Percentiles rank a stretch among this genome's conserved stretches.
Evolutionary conservation across 257 asterid species (phyloP).

Genomic region (Ocimum tenuiflorum): DNA sequence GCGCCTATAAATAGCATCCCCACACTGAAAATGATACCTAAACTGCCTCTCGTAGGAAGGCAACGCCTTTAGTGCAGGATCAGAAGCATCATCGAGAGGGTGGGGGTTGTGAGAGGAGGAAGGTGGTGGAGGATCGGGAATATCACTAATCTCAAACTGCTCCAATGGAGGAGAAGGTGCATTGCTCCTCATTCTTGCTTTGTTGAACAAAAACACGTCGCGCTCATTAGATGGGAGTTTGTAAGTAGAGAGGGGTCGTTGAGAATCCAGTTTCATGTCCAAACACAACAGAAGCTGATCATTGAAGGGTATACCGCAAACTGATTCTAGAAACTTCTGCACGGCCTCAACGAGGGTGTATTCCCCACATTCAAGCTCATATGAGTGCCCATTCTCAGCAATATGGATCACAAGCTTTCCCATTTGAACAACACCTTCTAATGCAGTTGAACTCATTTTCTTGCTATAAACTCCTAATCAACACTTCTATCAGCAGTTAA

Average conservation of each 20-base stretch:
- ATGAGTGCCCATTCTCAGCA: slow-evolving; percentile 85
- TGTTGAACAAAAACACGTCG: slow-evolving; percentile 75
- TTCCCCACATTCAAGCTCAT: slow-evolving; percentile 63
- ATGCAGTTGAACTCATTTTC: slow-evolving; percentile 49
- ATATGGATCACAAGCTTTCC: slow-evolving; percentile 72
- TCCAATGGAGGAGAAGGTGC: slow-evolving; percentile 54
- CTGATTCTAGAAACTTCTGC: slow-evolving; percentile 56
- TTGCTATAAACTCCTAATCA: slow-evolving; percentile 14
- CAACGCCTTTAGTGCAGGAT: slow-evolving; percentile 84
- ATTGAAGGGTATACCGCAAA: slow-evolving; percentile 44
- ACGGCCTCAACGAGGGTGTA: slow-evolving; percentile 68
- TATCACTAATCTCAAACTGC: slow-evolving; percentile 45
- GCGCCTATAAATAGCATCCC: slow-evolving; percentile 60
- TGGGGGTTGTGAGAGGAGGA: slow-evolving; percentile 51
- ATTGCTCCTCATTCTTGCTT: slow-evolving; percentile 71
- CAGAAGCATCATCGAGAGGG: slow-evolving; percentile 78
- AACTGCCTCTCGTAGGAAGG: slow-evolving; percentile 90
- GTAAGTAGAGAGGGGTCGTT: slow-evolving; percentile 59
- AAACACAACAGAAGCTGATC: slow-evolving; percentile 87
- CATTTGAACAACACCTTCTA: slow-evolving; percentile 55
- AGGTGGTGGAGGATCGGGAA: slow-evolving; percentile 56
- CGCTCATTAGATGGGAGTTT: slow-evolving; percentile 66
- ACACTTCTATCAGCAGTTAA: slow-evolving; percentile 12
- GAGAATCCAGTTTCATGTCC: slow-evolving; percentile 76
- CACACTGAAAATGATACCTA: slow-evolving; percentile 79